phyloP scores from a whole-genome alignment of 2,329 filamentous ascomycete species.

The Verticillium nubilum region DNA sequence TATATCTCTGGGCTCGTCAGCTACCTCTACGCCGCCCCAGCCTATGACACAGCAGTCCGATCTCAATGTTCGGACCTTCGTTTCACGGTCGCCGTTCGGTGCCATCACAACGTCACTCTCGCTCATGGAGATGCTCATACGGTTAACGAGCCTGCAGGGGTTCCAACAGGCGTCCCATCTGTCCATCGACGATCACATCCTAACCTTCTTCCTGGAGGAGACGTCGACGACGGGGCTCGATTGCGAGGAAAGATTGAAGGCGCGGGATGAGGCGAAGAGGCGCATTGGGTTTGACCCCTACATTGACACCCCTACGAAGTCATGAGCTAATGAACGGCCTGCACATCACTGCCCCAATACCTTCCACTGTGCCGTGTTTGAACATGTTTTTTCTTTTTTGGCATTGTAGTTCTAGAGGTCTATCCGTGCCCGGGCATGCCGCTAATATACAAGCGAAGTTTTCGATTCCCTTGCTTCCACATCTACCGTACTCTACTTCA shows the following conservation, averaged over 20 bases:
- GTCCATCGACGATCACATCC: constrained; percentile 82
- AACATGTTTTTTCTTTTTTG: neutral
- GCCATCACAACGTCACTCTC: constrained; percentile 57
- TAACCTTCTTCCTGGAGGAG: constrained; percentile 78
- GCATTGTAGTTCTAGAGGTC: neutral
- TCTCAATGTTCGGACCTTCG: constrained; percentile 20
- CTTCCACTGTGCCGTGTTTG: neutral
- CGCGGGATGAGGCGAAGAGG: constrained; percentile 39
- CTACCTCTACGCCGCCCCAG: constrained; percentile 1
- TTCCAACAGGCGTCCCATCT: constrained; percentile 87
- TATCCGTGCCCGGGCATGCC: neutral
- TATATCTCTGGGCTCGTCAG: constrained; percentile 26
- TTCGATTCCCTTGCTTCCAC: neutral
- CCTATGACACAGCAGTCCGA: constrained; percentile 6
- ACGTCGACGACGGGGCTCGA: constrained; percentile 46
- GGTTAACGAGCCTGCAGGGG: constrained; percentile 81
- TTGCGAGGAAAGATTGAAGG: constrained; percentile 37
- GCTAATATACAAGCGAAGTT: constrained; percentile 10
- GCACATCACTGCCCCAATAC: neutral
- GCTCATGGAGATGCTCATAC: constrained; percentile 81
- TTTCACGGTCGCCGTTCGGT: constrained; percentile 41
- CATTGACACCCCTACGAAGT: constrained; percentile 27
- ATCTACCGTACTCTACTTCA: neutral
- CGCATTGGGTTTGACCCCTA: constrained; percentile 54
- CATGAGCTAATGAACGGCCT: neutral